phyloP scores from a whole-genome alignment of 1,139 yeast genomes.

The Nakaseomyces kungkrabaensis region DNA sequence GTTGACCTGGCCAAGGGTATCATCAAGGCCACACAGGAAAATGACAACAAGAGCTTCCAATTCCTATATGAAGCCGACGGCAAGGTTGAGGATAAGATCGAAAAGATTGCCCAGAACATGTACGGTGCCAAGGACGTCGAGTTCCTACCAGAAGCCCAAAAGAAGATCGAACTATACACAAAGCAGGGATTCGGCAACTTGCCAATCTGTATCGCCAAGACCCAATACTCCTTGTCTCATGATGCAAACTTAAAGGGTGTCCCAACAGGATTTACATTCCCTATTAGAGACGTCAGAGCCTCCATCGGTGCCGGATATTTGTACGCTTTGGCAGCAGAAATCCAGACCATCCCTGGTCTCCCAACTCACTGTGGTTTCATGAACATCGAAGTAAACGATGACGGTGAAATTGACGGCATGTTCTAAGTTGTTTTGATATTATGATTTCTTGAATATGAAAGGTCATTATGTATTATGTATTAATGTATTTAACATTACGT shows the following conservation, averaged over 20 bases:
- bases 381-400: conserved; percentile 72
- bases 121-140: conserved; percentile 67
- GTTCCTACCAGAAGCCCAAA: conserved; percentile 54
- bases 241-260: conserved; percentile 77
- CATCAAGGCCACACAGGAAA: conserved; percentile 54
- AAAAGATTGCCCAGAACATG: conserved; percentile 59
- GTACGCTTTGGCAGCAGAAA: conserved; percentile 75
- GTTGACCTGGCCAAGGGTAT: conserved; percentile 80
- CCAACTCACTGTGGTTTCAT: conserved; percentile 77
- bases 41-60: conserved; percentile 42
- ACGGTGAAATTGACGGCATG: conserved; percentile 72
- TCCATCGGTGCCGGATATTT: conserved; percentile 78
- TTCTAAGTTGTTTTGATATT: conserved; percentile 32
- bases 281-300: conserved; percentile 70
- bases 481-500: no score
- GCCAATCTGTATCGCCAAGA: conserved; percentile 77
- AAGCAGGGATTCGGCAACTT: conserved; percentile 63
- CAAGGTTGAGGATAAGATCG: conserved; percentile 66
- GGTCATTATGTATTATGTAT: no score
- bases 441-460: no score
- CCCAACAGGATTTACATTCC: conserved; percentile 68
- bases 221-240: conserved; percentile 74
- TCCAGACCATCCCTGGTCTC: conserved; percentile 76
- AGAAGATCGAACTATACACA: conserved; percentile 56
- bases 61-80: conserved; percentile 65